These are phyloP conservation scores for Aspergillus glaucus DNA, from an alignment of 2,329 filamentous ascomycete species.

Conservation along the genomic window DNA sequence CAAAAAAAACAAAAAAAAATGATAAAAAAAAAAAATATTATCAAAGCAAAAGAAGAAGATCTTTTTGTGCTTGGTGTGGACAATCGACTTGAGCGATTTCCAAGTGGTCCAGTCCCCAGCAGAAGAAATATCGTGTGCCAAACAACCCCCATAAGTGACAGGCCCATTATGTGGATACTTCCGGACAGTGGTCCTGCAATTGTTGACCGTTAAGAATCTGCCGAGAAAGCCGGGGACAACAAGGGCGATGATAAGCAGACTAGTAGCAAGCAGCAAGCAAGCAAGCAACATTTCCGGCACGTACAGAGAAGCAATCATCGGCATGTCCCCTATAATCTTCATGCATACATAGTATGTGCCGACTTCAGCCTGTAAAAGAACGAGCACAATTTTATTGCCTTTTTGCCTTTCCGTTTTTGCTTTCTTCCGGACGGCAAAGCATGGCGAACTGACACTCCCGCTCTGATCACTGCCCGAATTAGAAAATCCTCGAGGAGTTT, in stretches of 20 bases:
- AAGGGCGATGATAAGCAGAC: not conserved
- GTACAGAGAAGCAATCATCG: not conserved
- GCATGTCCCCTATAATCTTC: not conserved
- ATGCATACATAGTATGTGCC: no score
- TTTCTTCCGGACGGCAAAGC: conserved; percentile 6
- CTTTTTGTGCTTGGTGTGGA: conserved; percentile 5
- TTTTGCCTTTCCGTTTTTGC: not conserved
- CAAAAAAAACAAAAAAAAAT: not conserved
- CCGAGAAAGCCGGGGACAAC: not conserved
- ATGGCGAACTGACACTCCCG: conserved; percentile 10
- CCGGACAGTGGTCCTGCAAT: not conserved
- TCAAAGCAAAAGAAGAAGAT: conserved; percentile 4
- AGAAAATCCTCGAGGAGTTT: conserved; percentile 13
- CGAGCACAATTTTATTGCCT: not conserved
- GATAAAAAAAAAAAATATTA: not conserved
- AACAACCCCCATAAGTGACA: not conserved
- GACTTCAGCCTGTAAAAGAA: no score
- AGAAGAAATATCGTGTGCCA: not conserved
- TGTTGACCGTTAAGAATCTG: not conserved
- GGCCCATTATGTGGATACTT: not conserved
- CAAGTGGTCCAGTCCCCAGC: not conserved
- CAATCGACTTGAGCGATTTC: not conserved
- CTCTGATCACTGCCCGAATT: conserved; percentile 18
- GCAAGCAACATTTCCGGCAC: not conserved
- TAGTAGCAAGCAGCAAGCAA: not conserved